These are phyloP conservation scores for Sporothrix variecibatus DNA, from an alignment of 2,329 filamentous ascomycete species.

Conservation along the genomic window DNA sequence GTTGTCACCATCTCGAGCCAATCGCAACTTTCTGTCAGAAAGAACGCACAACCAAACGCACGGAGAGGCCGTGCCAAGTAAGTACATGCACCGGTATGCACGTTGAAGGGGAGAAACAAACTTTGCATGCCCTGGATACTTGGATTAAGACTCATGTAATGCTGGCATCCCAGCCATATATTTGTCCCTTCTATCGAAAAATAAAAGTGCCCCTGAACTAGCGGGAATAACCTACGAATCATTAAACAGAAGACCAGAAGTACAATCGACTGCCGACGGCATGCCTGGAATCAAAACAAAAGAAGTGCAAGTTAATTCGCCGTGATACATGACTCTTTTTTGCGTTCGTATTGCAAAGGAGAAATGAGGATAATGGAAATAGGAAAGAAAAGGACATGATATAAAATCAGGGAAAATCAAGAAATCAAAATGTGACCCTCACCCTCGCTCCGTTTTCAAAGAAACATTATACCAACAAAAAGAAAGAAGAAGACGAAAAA, in stretches of 20 bases:
- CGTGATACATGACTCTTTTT: neutral
- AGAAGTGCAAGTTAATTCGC: neutral
- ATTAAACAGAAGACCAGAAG: neutral
- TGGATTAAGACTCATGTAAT: neutral
- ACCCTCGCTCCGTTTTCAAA: conserved; percentile 9
- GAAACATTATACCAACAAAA: neutral
- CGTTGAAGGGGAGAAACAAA: neutral
- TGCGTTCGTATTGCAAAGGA: conserved; percentile 8
- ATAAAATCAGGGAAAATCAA: conserved; percentile 8
- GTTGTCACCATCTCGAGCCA: neutral
- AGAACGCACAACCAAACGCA: neutral
- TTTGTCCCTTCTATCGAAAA: conserved; percentile 8
- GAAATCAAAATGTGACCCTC: conserved; percentile 15
- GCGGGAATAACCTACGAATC: neutral
- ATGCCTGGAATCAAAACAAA: neutral
- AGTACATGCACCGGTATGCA: neutral
- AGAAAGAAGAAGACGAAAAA: neutral
- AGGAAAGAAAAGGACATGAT: neutral
- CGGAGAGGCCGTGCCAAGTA: neutral
- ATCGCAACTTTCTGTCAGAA: neutral
- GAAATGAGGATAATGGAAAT: neutral
- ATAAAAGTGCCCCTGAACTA: conserved; percentile 9
- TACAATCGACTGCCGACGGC: neutral
- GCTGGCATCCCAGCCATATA: conserved; percentile 18
- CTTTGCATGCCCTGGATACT: neutral